Conservation (phyloP, 225 moss, liverwort and hornwort genomes). For the Pleurozium schreberi region DNA sequence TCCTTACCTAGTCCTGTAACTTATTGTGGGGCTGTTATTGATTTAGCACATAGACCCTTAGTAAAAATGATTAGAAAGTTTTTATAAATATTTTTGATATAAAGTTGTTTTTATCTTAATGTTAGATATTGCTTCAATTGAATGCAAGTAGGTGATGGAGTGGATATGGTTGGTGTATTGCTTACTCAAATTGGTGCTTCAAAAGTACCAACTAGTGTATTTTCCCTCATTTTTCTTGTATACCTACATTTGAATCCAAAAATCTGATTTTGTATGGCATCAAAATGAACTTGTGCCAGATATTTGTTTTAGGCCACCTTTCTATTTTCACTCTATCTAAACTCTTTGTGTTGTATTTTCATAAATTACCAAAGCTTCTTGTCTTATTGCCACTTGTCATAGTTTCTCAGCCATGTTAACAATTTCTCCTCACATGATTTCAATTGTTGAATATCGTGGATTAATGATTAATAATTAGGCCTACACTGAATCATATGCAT, state of each 20-base stretch:
- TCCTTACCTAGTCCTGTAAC: not conserved
- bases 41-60: not conserved
- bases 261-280: not conserved
- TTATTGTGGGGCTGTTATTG: not conserved
- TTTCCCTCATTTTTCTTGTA: not conserved
- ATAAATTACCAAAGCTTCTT: not conserved
- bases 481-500: not conserved
- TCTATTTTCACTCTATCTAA: not conserved
- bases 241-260: not conserved
- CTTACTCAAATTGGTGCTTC: slow-evolving; percentile 60
- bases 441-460: not conserved
- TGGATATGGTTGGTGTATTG: slow-evolving; percentile 75
- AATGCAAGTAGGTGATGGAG: slow-evolving; percentile 75
- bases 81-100: not conserved
- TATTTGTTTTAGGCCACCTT: not conserved
- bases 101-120: not conserved
- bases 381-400: not conserved
- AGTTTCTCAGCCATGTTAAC: not conserved
- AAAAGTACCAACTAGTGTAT: slow-evolving; percentile 34
- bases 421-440: not conserved
- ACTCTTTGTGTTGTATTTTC: not conserved
- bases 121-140: not conserved
- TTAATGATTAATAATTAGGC: not conserved
- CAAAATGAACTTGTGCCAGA: not conserved
- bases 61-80: not conserved